phyloP scores from a whole-genome alignment of 192 early-diverging fungal species.

The Coemansia sp. region DNA sequence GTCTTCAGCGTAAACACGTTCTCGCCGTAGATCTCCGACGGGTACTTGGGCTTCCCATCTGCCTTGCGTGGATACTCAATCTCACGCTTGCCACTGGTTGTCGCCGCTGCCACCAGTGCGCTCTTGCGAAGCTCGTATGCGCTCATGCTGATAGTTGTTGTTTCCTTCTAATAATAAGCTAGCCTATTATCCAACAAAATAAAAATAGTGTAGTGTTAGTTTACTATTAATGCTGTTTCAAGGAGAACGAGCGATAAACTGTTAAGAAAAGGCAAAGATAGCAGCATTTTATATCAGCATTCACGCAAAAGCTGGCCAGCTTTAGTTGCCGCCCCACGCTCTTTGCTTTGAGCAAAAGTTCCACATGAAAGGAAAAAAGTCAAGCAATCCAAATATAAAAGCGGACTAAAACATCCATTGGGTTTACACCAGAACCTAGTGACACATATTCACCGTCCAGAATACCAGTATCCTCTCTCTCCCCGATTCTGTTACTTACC shows the following conservation, averaged over 20 bases:
- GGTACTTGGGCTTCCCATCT: slow-evolving; percentile 70
- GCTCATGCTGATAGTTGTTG: slow-evolving; percentile 24
- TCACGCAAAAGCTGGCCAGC: no score
- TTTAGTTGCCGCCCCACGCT: no score
- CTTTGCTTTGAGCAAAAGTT: no score
- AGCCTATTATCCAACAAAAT: no score
- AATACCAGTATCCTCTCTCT: neutral
- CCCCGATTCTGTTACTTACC: neutral
- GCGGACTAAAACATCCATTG: neutral
- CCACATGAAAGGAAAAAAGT: neutral
- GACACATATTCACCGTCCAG: neutral
- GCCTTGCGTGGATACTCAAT: slow-evolving; percentile 75
- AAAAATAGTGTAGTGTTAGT: neutral
- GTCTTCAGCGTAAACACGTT: slow-evolving; percentile 94
- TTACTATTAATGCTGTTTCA: neutral
- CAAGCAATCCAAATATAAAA: neutral
- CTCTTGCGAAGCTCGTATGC: slow-evolving; percentile 54
- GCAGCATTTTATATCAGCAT: neutral
- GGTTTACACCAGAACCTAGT: neutral
- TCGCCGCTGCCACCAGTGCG: slow-evolving; percentile 64
- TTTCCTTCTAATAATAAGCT: neutral
- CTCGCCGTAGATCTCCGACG: slow-evolving; percentile 89
- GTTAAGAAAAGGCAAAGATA: neutral
- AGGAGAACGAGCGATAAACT: neutral
- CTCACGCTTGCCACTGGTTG: slow-evolving; percentile 61